Percentiles rank a stretch among this genome's conserved stretches.
Evolutionary conservation across 164 flowering plant species (phyloP).

Genomic region (Vitis riparia): DNA sequence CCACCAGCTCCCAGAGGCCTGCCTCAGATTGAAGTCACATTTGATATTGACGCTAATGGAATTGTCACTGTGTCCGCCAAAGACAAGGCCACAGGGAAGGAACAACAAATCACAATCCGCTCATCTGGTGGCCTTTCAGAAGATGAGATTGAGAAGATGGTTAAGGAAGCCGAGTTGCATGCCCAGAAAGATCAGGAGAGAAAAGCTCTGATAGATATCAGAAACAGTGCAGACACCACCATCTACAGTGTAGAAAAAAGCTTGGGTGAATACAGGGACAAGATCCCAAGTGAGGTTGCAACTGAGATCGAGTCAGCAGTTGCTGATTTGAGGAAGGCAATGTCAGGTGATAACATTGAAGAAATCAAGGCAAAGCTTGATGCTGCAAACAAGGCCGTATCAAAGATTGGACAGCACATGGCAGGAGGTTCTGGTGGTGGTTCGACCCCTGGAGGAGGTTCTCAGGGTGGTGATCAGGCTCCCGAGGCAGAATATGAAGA

Average conservation of each 20-base stretch:
- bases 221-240: slow-evolving; percentile 67
- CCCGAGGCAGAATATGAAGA: slow-evolving; percentile 78
- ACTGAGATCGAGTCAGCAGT: slow-evolving; percentile 63
- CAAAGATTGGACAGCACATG: slow-evolving; percentile 81
- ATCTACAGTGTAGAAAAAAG: slow-evolving; percentile 75
- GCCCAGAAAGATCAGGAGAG: slow-evolving; percentile 70
- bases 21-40: slow-evolving; percentile 73
- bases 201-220: slow-evolving; percentile 58
- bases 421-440: slow-evolving; percentile 42
- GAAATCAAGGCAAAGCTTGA: slow-evolving; percentile 70
- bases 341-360: slow-evolving; percentile 39
- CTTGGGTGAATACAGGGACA: slow-evolving; percentile 67
- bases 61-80: slow-evolving; percentile 73
- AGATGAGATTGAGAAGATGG: slow-evolving; percentile 72
- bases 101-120: slow-evolving; percentile 68
- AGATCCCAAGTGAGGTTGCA: slow-evolving; percentile 57
- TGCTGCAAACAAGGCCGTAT: slow-evolving; percentile 67
- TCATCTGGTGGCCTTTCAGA: slow-evolving; percentile 76
- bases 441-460: slow-evolving; percentile 33
- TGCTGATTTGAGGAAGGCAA: slow-evolving; percentile 53
- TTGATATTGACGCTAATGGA: slow-evolving; percentile 74
- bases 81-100: slow-evolving; percentile 68
- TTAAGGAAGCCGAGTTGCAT: slow-evolving; percentile 69
- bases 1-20: slow-evolving; percentile 75
- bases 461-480: slow-evolving; percentile 54